Base-by-base conservation (phyloP, 495 filamentous ascomycete genomes). In the Cairneyella variabilis region DNA sequence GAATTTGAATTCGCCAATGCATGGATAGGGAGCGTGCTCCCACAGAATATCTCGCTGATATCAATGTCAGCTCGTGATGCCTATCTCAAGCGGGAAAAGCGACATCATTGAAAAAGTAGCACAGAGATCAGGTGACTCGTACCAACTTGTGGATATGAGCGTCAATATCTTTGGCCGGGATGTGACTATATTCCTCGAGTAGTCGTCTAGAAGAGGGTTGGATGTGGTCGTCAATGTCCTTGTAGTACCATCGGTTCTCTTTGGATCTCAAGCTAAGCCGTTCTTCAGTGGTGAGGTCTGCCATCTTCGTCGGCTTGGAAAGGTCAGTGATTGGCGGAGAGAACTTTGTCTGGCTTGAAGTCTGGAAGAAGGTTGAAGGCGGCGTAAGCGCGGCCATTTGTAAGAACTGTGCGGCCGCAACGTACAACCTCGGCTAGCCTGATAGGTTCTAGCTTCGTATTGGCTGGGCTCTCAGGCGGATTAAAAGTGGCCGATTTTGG, bases 1-100 rank as follows among this genome's bases (percentile, higher is more conserved):
- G 58, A 82, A 83, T 3, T 69, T 65, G 62, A 75, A 79, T 22
- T 68, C 67, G 3, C 80, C 78, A 53, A 82, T 71, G 63, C 75
- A 82, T 17, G 77, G 73, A 52, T 78, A 79, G 2, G 71, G 72
- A 48, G 64, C 71, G 9, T 74, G 57, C 2, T 56, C 58, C 67
- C 75, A 79, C 21, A 76, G 68, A 20, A 70, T 63, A 37, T 77
- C 71, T 16, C 75, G 70, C 76, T 78, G 47, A n/a, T n/a, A n/a
- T n/a, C n/a, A n/a, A n/a, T n/a, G n/a, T n/a, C n/a, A n/a, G n/a
- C n/a, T n/a, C n/a, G n/a, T n/a, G n/a, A n/a, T n/a, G n/a, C n/a
- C n/a, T n/a, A n/a, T n/a, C n/a, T n/a, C n/a, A n/a, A n/a, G n/a
- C n/a, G n/a, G n/a, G 12, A 42, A 32, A 12, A 34, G 26, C 16